phyloP scores from a whole-genome alignment of 345 rosid genomes.

The Syzygium aromaticum region DNA sequence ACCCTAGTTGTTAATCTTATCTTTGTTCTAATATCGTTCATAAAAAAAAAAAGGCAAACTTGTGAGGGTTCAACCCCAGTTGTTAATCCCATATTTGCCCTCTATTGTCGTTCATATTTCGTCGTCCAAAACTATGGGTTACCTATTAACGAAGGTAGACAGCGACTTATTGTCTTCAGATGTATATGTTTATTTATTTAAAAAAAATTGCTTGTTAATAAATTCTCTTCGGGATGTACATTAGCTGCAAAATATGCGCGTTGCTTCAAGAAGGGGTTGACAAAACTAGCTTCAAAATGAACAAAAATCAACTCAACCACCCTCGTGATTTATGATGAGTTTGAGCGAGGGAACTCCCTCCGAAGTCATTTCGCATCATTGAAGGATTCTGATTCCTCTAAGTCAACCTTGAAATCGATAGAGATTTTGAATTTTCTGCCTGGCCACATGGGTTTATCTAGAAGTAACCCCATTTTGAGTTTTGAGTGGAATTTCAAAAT shows the following conservation, averaged over 20 bases:
- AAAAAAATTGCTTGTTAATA: not conserved
- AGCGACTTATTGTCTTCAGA: not conserved
- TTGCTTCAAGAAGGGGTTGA: not conserved
- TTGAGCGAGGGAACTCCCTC: not conserved
- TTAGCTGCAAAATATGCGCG: not conserved
- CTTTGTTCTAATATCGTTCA: not conserved
- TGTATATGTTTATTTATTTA: not conserved
- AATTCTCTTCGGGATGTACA: not conserved
- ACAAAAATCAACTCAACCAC: not conserved
- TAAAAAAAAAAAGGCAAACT: not conserved
- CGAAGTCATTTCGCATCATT: not conserved
- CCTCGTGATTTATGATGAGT: not conserved
- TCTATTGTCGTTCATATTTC: not conserved
- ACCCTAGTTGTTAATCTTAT: not conserved
- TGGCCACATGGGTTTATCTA: not conserved
- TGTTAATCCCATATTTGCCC: not conserved
- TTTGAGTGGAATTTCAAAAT: not conserved
- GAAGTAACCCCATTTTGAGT: not conserved
- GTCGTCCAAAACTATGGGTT: not conserved
- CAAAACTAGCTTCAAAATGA: not conserved
- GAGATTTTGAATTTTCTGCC: conserved; percentile 1
- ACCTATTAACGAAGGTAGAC: not conserved
- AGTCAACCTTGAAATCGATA: conserved; percentile 3
- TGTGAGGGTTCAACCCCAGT: not conserved
- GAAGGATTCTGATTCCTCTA: not conserved